A percentile compares a stretch with the other conserved stretches of the same genome.
Conservation (phyloP, 2,329 filamentous ascomycete genomes). For the Chaetomiaceae sp. region DNA sequence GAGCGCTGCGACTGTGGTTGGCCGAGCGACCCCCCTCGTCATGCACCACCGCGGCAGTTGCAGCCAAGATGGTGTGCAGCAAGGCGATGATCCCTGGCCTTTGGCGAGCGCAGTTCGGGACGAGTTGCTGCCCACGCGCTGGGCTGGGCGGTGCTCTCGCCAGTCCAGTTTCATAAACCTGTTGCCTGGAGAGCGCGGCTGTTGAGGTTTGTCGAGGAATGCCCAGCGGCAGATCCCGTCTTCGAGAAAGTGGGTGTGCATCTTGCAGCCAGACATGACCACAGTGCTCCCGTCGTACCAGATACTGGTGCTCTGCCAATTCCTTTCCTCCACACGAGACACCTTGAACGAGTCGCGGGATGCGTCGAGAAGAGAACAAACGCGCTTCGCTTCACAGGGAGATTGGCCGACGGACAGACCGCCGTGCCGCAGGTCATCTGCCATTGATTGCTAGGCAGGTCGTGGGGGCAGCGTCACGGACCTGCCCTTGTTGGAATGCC, state of each 20-base stretch:
- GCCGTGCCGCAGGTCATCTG: no score
- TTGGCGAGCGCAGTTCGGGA: not conserved
- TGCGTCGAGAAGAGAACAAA: no score
- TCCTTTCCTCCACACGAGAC: no score
- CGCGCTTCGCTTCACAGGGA: no score
- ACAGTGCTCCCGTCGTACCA: no score
- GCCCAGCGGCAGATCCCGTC: not conserved
- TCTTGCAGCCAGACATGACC: no score
- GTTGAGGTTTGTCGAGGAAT: not conserved
- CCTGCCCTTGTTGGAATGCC: no score
- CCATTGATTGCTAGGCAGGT: no score
- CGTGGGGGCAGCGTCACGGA: no score
- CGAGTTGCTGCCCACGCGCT: not conserved
- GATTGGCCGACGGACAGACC: no score
- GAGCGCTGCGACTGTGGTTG: slow-evolving; percentile 18
- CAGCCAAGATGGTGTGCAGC: slow-evolving; percentile 17
- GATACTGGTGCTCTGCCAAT: no score
- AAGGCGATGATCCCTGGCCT: slow-evolving; percentile 1
- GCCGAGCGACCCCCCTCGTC: slow-evolving; percentile 10
- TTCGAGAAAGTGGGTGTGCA: not conserved
- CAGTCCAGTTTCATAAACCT: not conserved
- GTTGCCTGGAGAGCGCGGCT: slow-evolving; percentile 8
- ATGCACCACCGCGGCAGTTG: slow-evolving; percentile 20
- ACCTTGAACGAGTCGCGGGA: no score
- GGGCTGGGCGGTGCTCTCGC: slow-evolving; percentile 8